These are phyloP conservation scores for Atkinsonella hypoxylon DNA, from an alignment of 2,329 filamentous ascomycete genomes.

Conservation along the genomic window DNA sequence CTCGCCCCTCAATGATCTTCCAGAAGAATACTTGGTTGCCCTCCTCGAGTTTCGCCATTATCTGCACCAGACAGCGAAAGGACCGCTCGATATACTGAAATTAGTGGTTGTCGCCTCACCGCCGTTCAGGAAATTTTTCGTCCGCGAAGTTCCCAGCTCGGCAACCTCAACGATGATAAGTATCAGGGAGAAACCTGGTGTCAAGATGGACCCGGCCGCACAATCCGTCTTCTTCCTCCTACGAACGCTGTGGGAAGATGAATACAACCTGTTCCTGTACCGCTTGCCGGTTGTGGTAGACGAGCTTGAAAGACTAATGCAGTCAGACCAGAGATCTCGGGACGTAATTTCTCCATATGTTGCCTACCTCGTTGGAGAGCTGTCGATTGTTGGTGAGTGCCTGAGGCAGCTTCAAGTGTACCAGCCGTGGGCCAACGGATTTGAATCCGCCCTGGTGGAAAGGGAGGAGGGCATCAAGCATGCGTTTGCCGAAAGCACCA, in stretches of 20 bases:
- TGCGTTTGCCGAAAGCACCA: conserved; percentile 12
- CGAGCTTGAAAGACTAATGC: conserved; percentile 33
- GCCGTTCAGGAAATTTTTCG: conserved; percentile 24
- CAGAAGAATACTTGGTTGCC: conserved; percentile 20
- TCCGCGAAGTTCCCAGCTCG: conserved; percentile 15
- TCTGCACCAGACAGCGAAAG: conserved; percentile 21
- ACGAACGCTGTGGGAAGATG: conserved; percentile 25
- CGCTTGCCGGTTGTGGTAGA: conserved; percentile 29
- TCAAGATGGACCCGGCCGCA: conserved; percentile 12
- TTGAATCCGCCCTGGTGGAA: conserved; percentile 19
- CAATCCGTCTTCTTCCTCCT: conserved; percentile 25
- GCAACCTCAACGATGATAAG: conserved; percentile 13
- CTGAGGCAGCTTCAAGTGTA: conserved; percentile 31
- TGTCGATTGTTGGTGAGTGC: conserved; percentile 33
- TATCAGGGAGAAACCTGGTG: conserved; percentile 7
- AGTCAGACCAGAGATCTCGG: conserved; percentile 22
- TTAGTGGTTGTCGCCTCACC: conserved; percentile 23
- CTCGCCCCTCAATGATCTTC: conserved; percentile 18
- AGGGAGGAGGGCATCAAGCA: conserved; percentile 14
- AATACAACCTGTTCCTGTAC: conserved; percentile 17
- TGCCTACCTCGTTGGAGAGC: conserved; percentile 26
- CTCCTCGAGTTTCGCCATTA: conserved; percentile 28
- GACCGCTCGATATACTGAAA: conserved; percentile 15
- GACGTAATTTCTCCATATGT: conserved; percentile 26
- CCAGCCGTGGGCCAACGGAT: conserved; percentile 34